These are phyloP conservation scores for Dalbergia cochinchinensis DNA, from an alignment of 306 rosid species.

Conservation along the genomic window DNA sequence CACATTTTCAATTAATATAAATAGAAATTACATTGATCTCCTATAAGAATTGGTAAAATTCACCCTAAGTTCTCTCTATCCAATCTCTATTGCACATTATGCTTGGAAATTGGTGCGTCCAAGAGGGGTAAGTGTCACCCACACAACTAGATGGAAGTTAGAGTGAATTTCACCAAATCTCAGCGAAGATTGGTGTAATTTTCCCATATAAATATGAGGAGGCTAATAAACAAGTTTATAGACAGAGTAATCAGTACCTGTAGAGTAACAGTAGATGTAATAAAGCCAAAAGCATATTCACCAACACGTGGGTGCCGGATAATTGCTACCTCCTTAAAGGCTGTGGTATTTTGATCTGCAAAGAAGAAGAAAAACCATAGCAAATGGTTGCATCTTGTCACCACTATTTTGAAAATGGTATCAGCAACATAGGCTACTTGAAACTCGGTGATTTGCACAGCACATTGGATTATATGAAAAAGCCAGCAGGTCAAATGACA, in stretches of 20 bases:
- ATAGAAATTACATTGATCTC: not conserved
- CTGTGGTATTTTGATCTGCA: conserved; percentile 92
- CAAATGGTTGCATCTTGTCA: conserved; percentile 26
- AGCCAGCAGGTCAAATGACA: conserved; percentile 9
- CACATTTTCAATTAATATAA: conserved; percentile 2
- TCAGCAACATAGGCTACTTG: not conserved
- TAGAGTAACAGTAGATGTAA: conserved; percentile 85
- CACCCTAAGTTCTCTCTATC: too few relatives aligned
- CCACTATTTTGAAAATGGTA: conserved; percentile 25
- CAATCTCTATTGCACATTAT: too few relatives aligned
- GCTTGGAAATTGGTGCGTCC: too few relatives aligned
- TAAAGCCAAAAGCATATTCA: conserved; percentile 97
- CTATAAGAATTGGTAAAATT: too few relatives aligned
- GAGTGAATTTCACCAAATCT: too few relatives aligned
- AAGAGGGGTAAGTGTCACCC: too few relatives aligned
- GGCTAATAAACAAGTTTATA: not conserved
- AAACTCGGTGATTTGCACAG: conserved; percentile 8
- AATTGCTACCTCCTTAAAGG: conserved; percentile 94
- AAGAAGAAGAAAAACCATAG: conserved; percentile 9
- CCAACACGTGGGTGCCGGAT: conserved; percentile 91
- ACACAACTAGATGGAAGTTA: too few relatives aligned
- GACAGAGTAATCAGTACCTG: conserved; percentile 59
- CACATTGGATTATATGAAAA: conserved; percentile 4
- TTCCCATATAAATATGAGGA: not conserved
- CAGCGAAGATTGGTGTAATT: too few relatives aligned